Evolutionary conservation across 441 rosid species (phyloP), one percentile per base, ranked within the genome.

Genomic region (Biscutella laevigata): DNA sequence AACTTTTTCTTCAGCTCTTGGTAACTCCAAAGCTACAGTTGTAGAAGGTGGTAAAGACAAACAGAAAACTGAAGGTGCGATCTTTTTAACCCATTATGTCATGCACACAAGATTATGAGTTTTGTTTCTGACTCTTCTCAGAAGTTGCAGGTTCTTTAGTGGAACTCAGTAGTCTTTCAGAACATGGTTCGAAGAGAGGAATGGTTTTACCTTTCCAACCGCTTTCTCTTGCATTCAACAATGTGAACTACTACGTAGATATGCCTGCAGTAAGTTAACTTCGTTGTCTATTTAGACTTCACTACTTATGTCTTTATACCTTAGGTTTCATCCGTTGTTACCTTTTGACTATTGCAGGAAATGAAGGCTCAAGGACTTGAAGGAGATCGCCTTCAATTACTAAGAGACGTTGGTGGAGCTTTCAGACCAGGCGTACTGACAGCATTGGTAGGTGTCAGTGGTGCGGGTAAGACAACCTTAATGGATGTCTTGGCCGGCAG

Each of bases 401-500:
- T 88, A 43, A 70, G 64, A 29, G 83, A 84, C 33, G 89, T 81
- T 25, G 77, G 89, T 41, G 95, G 95, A 39, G 83, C 79, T 43
- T 86, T 90, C 68, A 77, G 89, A 44, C 97, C 95, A 35, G 86
- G 95, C 4, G 44, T 84, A 32, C 49, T 90, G 70, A 90, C 95
- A 41, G 95, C 98, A 42, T 69, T 90, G 25, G 86, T 90, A 2
- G 95, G 95, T 43, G 95, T 86, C 8, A 90, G 88, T 68, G 98
- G 98, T 57, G 98, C 98, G 12, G 97, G 97, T 16, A 90, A 90
- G 76, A 90, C 97, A 27, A 90, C 97, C 27, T 62, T 90, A 45
- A 86, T 86, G 95, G 95, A 90, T 64, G 98, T 90, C 11, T 57
- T 90, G 26, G 95, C 95, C 0, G 94, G 98, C 42, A 78, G 98